Percentiles rank a stretch among this genome's conserved stretches.
These are phyloP conservation scores for Cicer bijugum DNA, from an alignment of 306 rosid species.

Conservation along the genomic window DNA sequence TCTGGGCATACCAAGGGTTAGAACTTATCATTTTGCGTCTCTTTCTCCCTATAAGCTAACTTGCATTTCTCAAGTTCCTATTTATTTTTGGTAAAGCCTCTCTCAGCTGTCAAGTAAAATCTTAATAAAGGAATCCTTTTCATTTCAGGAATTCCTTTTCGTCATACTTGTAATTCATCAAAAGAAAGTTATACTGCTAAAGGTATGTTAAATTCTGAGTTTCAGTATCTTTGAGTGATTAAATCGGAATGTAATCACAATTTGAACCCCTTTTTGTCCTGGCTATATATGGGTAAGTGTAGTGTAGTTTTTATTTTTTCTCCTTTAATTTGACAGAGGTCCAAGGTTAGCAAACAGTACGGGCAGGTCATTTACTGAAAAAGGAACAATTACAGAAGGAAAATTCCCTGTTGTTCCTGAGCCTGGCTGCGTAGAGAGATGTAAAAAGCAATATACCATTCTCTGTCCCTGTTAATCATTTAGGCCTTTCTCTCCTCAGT, in stretches of 20 bases:
- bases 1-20: conserved; percentile 43
- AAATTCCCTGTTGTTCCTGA: neutral
- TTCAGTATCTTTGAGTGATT: conserved; percentile 45
- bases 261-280: conserved; percentile 32
- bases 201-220: conserved; percentile 72
- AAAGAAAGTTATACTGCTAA: conserved; percentile 80
- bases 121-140: conserved; percentile 65
- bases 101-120: conserved; percentile 44
- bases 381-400: conserved; percentile 7
- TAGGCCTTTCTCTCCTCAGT: conserved; percentile 20
- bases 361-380: conserved; percentile 12
- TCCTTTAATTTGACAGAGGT: conserved; percentile 5
- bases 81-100: conserved; percentile 51
- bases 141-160: conserved; percentile 91
- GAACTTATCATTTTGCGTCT: conserved; percentile 32
- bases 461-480: neutral
- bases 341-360: neutral
- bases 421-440: conserved; percentile 19
- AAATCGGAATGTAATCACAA: conserved; percentile 37
- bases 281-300: conserved; percentile 32
- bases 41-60: conserved; percentile 44
- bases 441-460: neutral
- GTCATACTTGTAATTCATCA: conserved; percentile 78
- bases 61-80: conserved; percentile 46
- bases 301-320: neutral